phyloP scores from a whole-genome alignment of 2,329 filamentous ascomycete species.

The Penicillium sclerotiorum region DNA sequence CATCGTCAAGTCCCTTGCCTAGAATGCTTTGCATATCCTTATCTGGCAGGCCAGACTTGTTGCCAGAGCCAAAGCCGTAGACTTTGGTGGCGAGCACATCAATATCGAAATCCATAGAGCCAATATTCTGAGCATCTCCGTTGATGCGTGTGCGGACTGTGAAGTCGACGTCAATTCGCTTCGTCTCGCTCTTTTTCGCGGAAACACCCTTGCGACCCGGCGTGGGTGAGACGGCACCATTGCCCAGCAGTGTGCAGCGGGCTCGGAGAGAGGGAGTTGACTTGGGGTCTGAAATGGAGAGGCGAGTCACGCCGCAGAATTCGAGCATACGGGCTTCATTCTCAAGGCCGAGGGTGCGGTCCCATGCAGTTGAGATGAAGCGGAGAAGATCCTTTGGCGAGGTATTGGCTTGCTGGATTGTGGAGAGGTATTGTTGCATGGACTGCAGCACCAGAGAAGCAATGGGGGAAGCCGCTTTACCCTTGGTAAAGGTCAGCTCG shows the following conservation, averaged over 20 bases:
- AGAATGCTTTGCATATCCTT: slow-evolving; percentile 41
- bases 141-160: slow-evolving; percentile 35
- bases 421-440: slow-evolving; percentile 40
- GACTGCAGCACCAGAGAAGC: slow-evolving; percentile 46
- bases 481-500: slow-evolving; percentile 35
- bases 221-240: slow-evolving; percentile 15
- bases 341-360: slow-evolving; percentile 41
- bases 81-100: slow-evolving; percentile 44
- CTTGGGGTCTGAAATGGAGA: slow-evolving; percentile 33
- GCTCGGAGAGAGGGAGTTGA: slow-evolving; percentile 34
- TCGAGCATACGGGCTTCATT: slow-evolving; percentile 49
- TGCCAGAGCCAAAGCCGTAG: slow-evolving; percentile 41
- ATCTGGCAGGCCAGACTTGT: slow-evolving; percentile 34
- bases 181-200: slow-evolving; percentile 17
- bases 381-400: slow-evolving; percentile 43
- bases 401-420: slow-evolving; percentile 38
- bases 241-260: slow-evolving; percentile 43
- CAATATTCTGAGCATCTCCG: slow-evolving; percentile 21
- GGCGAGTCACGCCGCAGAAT: slow-evolving; percentile 48
- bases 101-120: slow-evolving; percentile 39
- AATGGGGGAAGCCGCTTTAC: slow-evolving; percentile 36
- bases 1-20: slow-evolving; percentile 26
- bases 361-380: slow-evolving; percentile 48
- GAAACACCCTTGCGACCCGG: slow-evolving; percentile 11
- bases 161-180: slow-evolving; percentile 45